Evolutionary conservation across 148 eudicot genomes (phyloP).

Genomic region (Camellia granthamiana): DNA sequence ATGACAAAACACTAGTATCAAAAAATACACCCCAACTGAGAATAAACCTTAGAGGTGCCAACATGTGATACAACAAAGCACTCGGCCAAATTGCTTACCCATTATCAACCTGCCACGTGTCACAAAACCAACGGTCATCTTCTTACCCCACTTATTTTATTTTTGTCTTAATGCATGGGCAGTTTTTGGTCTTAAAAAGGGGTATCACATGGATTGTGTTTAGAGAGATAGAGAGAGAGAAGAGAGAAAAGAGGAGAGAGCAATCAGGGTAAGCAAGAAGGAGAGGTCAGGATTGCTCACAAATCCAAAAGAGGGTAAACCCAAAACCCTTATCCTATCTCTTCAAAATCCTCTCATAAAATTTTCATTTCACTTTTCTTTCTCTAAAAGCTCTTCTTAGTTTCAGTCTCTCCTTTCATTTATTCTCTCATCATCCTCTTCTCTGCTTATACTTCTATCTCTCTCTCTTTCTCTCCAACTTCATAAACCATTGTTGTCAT

Average conservation of each 20-base stretch:
- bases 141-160: conserved; percentile 11
- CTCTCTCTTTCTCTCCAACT: too few relatives aligned
- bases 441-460: background rate
- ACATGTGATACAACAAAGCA: conserved; percentile 23
- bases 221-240: conserved; percentile 24
- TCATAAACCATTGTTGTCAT: background rate
- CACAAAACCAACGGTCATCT: conserved; percentile 10
- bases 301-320: conserved; percentile 40
- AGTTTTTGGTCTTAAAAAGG: conserved; percentile 22
- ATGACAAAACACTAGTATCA: conserved; percentile 6
- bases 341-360: conserved; percentile 15
- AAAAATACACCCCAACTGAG: background rate
- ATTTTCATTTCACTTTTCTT: conserved; percentile 11
- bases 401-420: conserved; percentile 12
- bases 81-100: background rate
- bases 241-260: conserved; percentile 15
- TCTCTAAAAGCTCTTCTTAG: conserved; percentile 9
- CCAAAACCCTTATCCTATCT: conserved; percentile 41
- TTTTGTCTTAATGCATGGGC: conserved; percentile 17
- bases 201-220: conserved; percentile 41
- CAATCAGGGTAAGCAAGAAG: conserved; percentile 34
- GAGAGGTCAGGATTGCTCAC: conserved; percentile 62
- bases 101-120: conserved; percentile 18
- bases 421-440: background rate
- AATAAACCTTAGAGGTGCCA: background rate